Evolutionary conservation across 352 stramenopile genomes (phyloP).

Genomic region (Phytophthora sp.): DNA sequence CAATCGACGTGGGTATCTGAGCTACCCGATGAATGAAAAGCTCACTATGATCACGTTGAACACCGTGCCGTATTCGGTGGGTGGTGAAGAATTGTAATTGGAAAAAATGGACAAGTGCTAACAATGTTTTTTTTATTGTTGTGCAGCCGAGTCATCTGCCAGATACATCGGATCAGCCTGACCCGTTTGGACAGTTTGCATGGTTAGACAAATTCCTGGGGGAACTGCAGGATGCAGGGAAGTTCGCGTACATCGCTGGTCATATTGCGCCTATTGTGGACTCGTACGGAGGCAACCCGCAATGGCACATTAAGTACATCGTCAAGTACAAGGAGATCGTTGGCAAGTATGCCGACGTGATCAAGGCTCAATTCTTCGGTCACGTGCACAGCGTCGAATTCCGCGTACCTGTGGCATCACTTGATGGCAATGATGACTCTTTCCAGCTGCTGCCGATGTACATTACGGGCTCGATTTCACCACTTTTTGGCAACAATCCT

Average conservation of each 20-base stretch:
- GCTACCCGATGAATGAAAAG: slow-evolving; percentile 67
- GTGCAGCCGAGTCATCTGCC: slow-evolving; percentile 76
- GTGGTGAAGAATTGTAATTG: not conserved
- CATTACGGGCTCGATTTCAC: slow-evolving; percentile 86
- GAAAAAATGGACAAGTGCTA: not conserved
- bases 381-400: slow-evolving; percentile 95
- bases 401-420: slow-evolving; percentile 53
- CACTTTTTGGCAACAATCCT: slow-evolving; percentile 92
- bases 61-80: slow-evolving; percentile 85
- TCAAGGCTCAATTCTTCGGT: slow-evolving; percentile 92
- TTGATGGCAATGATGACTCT: slow-evolving; percentile 26
- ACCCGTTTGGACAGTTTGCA: slow-evolving; percentile 92
- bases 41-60: slow-evolving; percentile 83
- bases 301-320: slow-evolving; percentile 92
- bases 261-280: slow-evolving; percentile 93
- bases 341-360: slow-evolving; percentile 62
- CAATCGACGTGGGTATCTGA: slow-evolving; percentile 69
- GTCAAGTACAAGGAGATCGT: slow-evolving; percentile 84
- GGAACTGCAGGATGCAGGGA: slow-evolving; percentile 46
- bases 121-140: slow-evolving; percentile 8
- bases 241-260: slow-evolving; percentile 88
- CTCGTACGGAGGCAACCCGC: slow-evolving; percentile 86
- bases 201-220: slow-evolving; percentile 88
- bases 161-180: slow-evolving; percentile 62
- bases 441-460: slow-evolving; percentile 78